Base-by-base conservation (phyloP, 176 grass and related monocot genomes). In the Triticum timopheevii region DNA sequence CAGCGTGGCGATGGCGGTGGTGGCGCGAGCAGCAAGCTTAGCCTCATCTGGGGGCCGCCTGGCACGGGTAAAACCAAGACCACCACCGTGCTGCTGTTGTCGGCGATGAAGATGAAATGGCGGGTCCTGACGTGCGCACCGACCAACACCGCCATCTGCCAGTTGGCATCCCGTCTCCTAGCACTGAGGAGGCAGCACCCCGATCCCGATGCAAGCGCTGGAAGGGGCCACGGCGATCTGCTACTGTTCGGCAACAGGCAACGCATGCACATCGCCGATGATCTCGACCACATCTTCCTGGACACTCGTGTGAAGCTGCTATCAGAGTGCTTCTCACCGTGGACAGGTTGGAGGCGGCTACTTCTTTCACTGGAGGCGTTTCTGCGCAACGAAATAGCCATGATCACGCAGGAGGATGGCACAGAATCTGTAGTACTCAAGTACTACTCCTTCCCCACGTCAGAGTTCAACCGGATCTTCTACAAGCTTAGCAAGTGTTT, bases 1-100 rank as follows among this genome's bases (percentile, higher is more conserved):
- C 73, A 82, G 69, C 47, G 52, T 65, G 10, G 25, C 4, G 33
- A 47, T 4, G 36, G 19, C 2, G 25, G 58, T 3, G 45, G 1
- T 3, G 65, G 4, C 4, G 47, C 3, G 47, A 50, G 30, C 73
- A 68, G 8, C 75, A 45, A 65, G 17, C 72, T 94, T 33, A 90
- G 89, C 38, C 86, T 94, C 24, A 94, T 97, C 22, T 97, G 90
- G 90, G 94, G 94, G 10, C 92, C 92, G 25, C 94, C 94, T 2
- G 90, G 92, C 13, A 94, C 94, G 10, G 94, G 92, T 38, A 97
- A 94, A 81, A 97, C 94, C 31, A 94, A 97, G 82, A 97, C 90
- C 3, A 88, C 89, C 52, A 88, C 76, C 69, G 87, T 86, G 16
- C 63, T 92, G 1, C 63, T 88, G 16, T 45, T 88, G 9, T 47